These are phyloP conservation scores for Coffea eugenioides DNA, from an alignment of 257 asterid species.

Conservation along the genomic window DNA sequence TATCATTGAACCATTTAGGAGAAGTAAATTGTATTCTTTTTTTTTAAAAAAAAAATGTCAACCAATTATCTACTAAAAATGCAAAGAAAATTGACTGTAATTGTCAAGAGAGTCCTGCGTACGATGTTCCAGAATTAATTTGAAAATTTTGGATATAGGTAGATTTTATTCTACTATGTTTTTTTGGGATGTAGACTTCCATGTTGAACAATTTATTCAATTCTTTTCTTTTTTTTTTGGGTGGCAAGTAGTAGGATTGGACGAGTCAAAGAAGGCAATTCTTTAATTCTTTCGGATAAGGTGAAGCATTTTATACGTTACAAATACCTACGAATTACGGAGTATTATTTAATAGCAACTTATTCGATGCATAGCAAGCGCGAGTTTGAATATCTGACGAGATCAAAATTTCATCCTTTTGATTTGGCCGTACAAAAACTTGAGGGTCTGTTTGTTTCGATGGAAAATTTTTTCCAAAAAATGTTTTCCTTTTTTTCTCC, in stretches of 20 bases:
- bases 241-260: neutral
- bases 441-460: too few species aligned
- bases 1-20: neutral
- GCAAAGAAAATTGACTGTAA: neutral
- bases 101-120: neutral
- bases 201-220: neutral
- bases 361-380: neutral
- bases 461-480: too few species aligned
- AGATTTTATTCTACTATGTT: neutral
- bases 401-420: neutral
- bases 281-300: neutral
- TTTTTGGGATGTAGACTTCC: neutral
- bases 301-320: neutral
- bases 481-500: too few species aligned
- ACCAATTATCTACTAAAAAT: too few species aligned
- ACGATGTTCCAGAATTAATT: neutral
- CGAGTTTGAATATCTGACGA: neutral
- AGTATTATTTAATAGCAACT: too few species aligned
- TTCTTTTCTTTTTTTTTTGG: too few species aligned
- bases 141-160: neutral
- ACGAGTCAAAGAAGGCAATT: neutral
- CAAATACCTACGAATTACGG: neutral
- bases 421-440: neutral
- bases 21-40: neutral
- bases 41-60: too few species aligned